phyloP scores from a whole-genome alignment of 371 early-diverging fungal genomes.

The Synchytrium microbalum region DNA sequence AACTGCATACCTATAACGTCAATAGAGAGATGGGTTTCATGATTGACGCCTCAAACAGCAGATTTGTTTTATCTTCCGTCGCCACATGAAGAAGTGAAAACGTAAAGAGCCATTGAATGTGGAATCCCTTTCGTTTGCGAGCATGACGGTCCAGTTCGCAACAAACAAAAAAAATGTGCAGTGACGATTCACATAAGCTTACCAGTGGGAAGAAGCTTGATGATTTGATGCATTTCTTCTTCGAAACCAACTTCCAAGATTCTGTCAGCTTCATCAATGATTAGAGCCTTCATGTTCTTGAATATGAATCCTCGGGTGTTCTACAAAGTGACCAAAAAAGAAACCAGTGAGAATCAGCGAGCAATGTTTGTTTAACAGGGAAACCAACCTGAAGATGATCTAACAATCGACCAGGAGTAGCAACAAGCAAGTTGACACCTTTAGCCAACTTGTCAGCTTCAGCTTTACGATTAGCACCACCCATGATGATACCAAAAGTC shows the following conservation, averaged over 20 bases:
- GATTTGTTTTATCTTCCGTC: constrained; percentile 9
- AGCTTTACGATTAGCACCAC: constrained; percentile 91
- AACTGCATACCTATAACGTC: constrained; percentile 21
- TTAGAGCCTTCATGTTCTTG: constrained; percentile 81
- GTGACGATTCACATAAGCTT: neutral
- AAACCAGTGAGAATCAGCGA: constrained; percentile 1
- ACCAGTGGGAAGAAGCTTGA: constrained; percentile 76
- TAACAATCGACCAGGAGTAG: constrained; percentile 96
- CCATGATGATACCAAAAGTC: constrained; percentile 96
- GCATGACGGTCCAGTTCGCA: neutral
- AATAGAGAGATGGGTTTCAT: neutral
- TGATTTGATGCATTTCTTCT: constrained; percentile 95
- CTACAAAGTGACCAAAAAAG: constrained; percentile 25
- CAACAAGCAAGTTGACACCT: constrained; percentile 91
- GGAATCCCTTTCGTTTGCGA: neutral
- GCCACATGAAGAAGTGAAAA: neutral
- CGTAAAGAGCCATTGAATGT: neutral
- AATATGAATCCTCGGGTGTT: constrained; percentile 88
- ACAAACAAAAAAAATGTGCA: neutral
- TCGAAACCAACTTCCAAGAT: constrained; percentile 97
- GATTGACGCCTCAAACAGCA: constrained; percentile 20
- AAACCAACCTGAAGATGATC: constrained; percentile 74
- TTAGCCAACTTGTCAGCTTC: constrained; percentile 89
- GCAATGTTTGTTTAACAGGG: neutral
- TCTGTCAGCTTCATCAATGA: constrained; percentile 99